Evolutionary conservation across 1,284 basidiomycete species (phyloP).

Genomic region (Trametes sp.): DNA sequence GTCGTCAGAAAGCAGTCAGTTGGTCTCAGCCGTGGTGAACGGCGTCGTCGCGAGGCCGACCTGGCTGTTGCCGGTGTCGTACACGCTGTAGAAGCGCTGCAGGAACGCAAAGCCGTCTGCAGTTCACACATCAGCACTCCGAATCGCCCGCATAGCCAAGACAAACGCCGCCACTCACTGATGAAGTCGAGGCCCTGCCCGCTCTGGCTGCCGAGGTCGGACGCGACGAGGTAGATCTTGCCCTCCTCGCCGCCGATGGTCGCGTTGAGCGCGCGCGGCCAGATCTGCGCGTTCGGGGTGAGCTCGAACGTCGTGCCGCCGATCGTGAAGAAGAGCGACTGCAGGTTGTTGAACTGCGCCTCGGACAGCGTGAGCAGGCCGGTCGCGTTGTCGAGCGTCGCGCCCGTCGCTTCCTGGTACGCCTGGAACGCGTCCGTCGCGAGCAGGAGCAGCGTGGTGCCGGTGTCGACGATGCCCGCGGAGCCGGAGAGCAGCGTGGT

Average conservation of each 20-base stretch:
- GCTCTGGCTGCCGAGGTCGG: slow-evolving; percentile 49
- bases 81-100: slow-evolving; percentile 74
- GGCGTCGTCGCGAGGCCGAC: slow-evolving; percentile 56
- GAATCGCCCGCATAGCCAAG: not conserved
- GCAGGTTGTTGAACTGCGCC: slow-evolving; percentile 55
- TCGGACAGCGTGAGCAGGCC: slow-evolving; percentile 64
- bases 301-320: slow-evolving; percentile 52
- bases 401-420: slow-evolving; percentile 62
- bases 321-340: slow-evolving; percentile 65
- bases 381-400: slow-evolving; percentile 55
- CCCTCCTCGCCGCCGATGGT: slow-evolving; percentile 56
- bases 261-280: slow-evolving; percentile 61
- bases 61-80: slow-evolving; percentile 59
- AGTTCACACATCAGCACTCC: slow-evolving; percentile 10
- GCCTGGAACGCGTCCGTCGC: slow-evolving; percentile 56
- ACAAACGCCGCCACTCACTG: slow-evolving; percentile 41
- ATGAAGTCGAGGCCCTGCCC: slow-evolving; percentile 49
- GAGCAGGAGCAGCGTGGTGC: slow-evolving; percentile 53
- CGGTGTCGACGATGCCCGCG: slow-evolving; percentile 66
- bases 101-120: slow-evolving; percentile 47
- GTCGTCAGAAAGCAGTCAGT: slow-evolving; percentile 39
- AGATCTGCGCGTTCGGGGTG: slow-evolving; percentile 65
- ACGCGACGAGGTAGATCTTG: slow-evolving; percentile 61
- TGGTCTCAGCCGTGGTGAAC: slow-evolving; percentile 51
- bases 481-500: slow-evolving; percentile 47